Evolutionary conservation across 2,329 filamentous ascomycete genomes (phyloP), one percentile per base, ranked within the genome.

Genomic region (Cercospora nicotianae): DNA sequence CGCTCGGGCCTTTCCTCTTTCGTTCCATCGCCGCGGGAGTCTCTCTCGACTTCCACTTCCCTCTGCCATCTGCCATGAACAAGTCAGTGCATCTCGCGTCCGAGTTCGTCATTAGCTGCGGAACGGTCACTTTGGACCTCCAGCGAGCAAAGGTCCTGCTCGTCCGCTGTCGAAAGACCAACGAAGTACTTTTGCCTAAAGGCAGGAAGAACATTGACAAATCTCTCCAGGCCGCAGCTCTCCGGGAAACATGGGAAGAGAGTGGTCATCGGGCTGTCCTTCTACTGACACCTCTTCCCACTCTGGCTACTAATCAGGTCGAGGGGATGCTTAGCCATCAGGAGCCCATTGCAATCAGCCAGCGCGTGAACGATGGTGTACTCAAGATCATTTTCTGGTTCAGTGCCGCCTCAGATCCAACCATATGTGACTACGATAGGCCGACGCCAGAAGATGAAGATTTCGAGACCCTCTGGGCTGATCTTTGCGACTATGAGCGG

Each of bases 241-340:
- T 69, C 2, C 61, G 66, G 6, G 70, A 72, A 36, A 70, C 62
- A 18, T 62, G n/a, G 10, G 70, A 72, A 53, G 68, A 72, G 45
- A 70, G 68, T 5, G 70, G 68, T 26, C 68, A 62, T 39, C 62
- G 59, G 7, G 55, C 55, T 12, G 31, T 33, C 28, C 18, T 59
- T 16, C 55, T 59, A 16, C 63, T 39, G 31, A 45, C 57, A n/a
- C 10, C 55, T 28, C n/a, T 60, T 48, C 53, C 87, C 2, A 90
- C 84, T 0, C 87, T 59, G 28, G 55, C 55, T 59, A 36, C 55
- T 28, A n/a, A 9, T 16, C 55, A 55, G 30, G n/a, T 10, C 16
- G 55, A 59, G n/a, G 13, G 28, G 16, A 36, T 20, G 28, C 55
- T 59, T 10, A 7, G 55, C 48, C 30, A 59, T 36, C 55, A 36